Base-by-base conservation (phyloP, 345 rosid genomes). In the Pistacia vera region DNA sequence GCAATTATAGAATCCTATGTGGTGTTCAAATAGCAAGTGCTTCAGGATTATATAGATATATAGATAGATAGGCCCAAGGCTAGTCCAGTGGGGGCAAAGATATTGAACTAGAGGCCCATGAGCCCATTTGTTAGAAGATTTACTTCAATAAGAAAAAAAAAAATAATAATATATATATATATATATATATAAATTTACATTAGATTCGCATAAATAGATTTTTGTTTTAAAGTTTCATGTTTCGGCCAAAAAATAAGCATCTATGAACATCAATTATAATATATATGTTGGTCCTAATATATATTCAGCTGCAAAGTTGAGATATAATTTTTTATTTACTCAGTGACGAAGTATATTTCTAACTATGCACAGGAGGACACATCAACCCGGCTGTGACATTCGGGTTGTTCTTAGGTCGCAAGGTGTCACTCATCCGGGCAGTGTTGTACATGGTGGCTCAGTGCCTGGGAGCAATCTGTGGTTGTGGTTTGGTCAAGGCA, bases 351-450 rank as follows among this genome's bases (percentile, higher is more conserved):
- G 0, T 41, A 11, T 28, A 28, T 25, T 68, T 55, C 55, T 35
- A 41, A 22, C 11, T 58, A 14, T 16, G 13, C 18, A 67, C 81
- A 87, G 93, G 90, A 51, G 92, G 92, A 35, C 92, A 89, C 75
- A 89, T 89, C 17, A 89, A 89, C 83, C 90, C 90, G 16, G 92
- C 92, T 0, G 90, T 89, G 79, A 89, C 92, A 1, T 85, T 86
- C 17, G 90, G 92, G 60, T 74, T 89, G 73, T 83, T 89, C 78
- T 57, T 85, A 79, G 89, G 75, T 0, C 64, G 92, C 41, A 89
- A 89, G 78, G 88, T 89, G 73, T 86, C 92, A 8, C 78, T 87
- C 64, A 59, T 84, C 38, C 79, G 92, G 70, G 90, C 92, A 17
- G 7, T 85, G 18, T 22, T 46, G 71, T 89, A 86, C 88, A 86